Base-by-base conservation (phyloP, 345 rosid genomes). In the Durio zibethinus region DNA sequence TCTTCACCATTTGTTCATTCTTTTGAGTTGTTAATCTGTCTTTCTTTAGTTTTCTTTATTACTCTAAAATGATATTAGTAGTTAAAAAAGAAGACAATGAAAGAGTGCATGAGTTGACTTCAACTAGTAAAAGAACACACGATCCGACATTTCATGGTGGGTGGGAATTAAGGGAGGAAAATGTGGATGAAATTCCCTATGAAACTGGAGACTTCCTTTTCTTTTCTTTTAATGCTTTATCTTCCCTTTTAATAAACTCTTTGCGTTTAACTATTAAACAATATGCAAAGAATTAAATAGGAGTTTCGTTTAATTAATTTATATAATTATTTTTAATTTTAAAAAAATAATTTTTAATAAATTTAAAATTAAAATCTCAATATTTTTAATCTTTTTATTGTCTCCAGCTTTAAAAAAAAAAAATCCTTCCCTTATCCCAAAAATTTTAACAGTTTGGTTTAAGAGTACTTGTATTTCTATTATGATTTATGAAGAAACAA, bases 141-240 rank as follows among this genome's bases (percentile, higher is more conserved):
- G 86, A 78, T 57, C 86, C 88, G 89, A 87, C 91, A 88, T 36
- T 40, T 76, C 10, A 38, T 86, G 86, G 87, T 85, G 93, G 69
- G 48, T 5, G 61, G 62, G 48, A 77, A 69, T 45, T 3, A 45
- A 43, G 73, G n/a, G 71, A 63, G 76, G 79, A 71, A 81, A 72
- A 80, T 65, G 81, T 56, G 84, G 83, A 79, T 78, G 73, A 61
- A 80, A 80, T 81, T 82, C 83, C 83, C 84, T 64, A 76, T 80
- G 74, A 77, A 74, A 84, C 87, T 86, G 80, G 82, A 82, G 83
- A 80, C 74, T 14, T 42, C 48, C 31, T 12, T 40, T 66, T 12
- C 43, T 40, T 59, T 73, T 38, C 0, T 25, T 16, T 47, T 11
- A 36, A 76, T n/a, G 53, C 42, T 80, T 72, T 61, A 63, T 79